Percentiles rank a stretch among this genome's conserved stretches.
These are phyloP conservation scores for Letharia columbiana DNA, from an alignment of 495 filamentous ascomycete genomes.

Conservation along the genomic window DNA sequence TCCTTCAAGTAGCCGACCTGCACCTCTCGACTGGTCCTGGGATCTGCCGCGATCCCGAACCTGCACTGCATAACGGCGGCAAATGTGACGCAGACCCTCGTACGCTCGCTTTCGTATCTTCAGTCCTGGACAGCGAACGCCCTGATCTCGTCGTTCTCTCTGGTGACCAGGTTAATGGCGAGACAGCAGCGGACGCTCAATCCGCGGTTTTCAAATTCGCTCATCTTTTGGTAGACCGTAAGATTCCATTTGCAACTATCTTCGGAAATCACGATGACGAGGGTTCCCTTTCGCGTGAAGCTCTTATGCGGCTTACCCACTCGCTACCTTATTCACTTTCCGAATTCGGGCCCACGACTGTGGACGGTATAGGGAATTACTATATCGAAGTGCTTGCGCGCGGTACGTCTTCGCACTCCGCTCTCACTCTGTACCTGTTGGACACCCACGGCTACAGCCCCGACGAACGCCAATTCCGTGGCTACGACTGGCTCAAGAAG, in stretches of 20 bases:
- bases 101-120: conserved; percentile 80
- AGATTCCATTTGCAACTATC: conserved; percentile 86
- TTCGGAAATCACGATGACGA: conserved; percentile 98
- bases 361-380: conserved; percentile 93
- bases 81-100: conserved; percentile 85
- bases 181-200: conserved; percentile 84
- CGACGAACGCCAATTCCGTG: conserved; percentile 72
- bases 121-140: conserved; percentile 78
- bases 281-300: conserved; percentile 63
- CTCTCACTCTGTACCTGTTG: conserved; percentile 84
- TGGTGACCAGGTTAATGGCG: conserved; percentile 93
- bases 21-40: conserved; percentile 88
- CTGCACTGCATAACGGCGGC: conserved; percentile 57
- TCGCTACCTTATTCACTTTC: conserved; percentile 84
- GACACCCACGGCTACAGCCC: conserved; percentile 91
- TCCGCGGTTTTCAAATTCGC: conserved; percentile 91
- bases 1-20: conserved; percentile 86
- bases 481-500: conserved; percentile 95
- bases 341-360: conserved; percentile 64
- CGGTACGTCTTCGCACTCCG: conserved; percentile 62
- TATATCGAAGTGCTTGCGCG: conserved; percentile 81
- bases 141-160: conserved; percentile 85
- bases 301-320: conserved; percentile 77
- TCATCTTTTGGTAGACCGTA: conserved; percentile 72
- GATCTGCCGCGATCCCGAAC: conserved; percentile 72